Evolutionary conservation across 345 rosid genomes (phyloP).

Genomic region (Turritis glabra): DNA sequence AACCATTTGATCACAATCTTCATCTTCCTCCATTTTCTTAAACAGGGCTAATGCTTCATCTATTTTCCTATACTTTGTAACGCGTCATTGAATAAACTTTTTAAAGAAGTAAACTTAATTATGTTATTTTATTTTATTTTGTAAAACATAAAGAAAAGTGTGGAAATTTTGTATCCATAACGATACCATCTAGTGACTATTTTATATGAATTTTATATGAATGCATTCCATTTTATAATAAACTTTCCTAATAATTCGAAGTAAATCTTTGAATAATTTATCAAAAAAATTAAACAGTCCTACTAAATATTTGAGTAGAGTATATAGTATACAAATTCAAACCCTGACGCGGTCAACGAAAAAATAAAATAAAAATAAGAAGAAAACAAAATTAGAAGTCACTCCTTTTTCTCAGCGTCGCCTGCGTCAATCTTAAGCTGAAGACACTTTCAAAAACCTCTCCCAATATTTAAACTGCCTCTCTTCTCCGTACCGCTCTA

Average conservation of each 20-base stretch:
- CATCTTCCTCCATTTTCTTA: slow-evolving; percentile 69
- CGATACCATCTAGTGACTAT: too few relatives aligned
- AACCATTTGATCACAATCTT: slow-evolving; percentile 73
- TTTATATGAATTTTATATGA: too few relatives aligned
- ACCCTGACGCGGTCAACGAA: neutral
- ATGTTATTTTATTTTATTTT: too few relatives aligned
- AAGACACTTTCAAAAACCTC: slow-evolving; percentile 38
- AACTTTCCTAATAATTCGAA: too few relatives aligned
- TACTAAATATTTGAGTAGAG: neutral
- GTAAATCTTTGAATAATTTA: too few relatives aligned
- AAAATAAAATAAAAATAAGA: neutral
- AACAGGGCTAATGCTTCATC: slow-evolving; percentile 64
- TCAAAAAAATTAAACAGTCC: neutral
- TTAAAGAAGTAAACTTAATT: too few relatives aligned
- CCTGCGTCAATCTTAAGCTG: slow-evolving; percentile 86
- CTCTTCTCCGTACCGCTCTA: slow-evolving; percentile 15
- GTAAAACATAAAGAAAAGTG: too few relatives aligned
- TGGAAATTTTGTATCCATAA: too few relatives aligned
- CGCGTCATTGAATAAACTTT: too few relatives aligned
- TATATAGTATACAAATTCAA: neutral
- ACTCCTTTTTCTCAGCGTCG: slow-evolving; percentile 20
- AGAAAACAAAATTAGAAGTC: slow-evolving; percentile 21
- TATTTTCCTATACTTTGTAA: slow-evolving; percentile 58
- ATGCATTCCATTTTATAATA: too few relatives aligned
- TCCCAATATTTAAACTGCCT: slow-evolving; percentile 7